Conservation (phyloP, 345 rosid genomes). For the Gossypium arboreum region DNA sequence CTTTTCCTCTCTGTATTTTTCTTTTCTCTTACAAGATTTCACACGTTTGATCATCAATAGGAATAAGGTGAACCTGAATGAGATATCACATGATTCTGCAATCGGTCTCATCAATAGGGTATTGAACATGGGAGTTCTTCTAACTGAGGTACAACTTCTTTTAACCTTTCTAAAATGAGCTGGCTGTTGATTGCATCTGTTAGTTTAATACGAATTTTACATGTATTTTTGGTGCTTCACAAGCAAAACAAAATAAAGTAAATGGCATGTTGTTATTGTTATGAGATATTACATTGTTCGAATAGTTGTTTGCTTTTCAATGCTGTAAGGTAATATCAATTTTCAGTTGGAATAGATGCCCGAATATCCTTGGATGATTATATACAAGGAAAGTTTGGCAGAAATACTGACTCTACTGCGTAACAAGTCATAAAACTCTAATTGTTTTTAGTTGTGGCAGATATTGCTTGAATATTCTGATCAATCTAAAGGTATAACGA, state of each 20-base stretch:
- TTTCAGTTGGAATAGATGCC: not conserved
- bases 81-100: conserved; percentile 91
- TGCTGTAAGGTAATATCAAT: not conserved
- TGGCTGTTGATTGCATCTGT: not conserved
- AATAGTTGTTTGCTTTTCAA: not conserved
- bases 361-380: not conserved
- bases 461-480: not conserved
- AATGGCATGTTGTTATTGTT: not conserved
- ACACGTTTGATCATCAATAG: conserved; percentile 32
- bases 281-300: conserved; percentile 4
- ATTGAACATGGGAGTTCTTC: conserved; percentile 71
- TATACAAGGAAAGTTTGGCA: not conserved
- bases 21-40: conserved; percentile 1
- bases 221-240: not conserved
- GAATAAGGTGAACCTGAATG: conserved; percentile 79
- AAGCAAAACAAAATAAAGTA: not conserved
- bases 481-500: not conserved
- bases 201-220: not conserved
- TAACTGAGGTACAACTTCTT: conserved; percentile 62
- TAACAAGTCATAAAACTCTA: not conserved
- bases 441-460: not conserved
- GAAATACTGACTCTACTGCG: not conserved
- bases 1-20: not conserved
- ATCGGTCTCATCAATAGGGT: conserved; percentile 70
- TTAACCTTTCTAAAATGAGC: conserved; percentile 10